Base-by-base conservation (phyloP, 116 monocot genomes). In the Dioscorea cayenensis region DNA sequence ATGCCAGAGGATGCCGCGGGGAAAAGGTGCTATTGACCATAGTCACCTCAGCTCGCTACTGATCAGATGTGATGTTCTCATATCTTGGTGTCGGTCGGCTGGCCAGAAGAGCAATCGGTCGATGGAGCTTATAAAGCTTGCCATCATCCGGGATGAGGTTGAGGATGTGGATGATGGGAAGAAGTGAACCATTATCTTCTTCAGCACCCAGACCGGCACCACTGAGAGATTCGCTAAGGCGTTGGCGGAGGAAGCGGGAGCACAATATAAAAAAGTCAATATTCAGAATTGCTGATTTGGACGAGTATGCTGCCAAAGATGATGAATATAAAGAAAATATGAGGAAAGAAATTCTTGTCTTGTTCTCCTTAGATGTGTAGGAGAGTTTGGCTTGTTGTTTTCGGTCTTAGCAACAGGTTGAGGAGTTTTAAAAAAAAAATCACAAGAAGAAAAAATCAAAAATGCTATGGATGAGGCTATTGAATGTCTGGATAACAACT, bases 221-320 rank as follows among this genome's bases (percentile, higher is more conserved):
- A 91, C 94, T 4, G 94, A 95, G 77, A 91, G 94, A 7, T 95
- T 95, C 73, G 91, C 94, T 14, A 95, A 95, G 91, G 83, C 79
- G 16, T 64, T 84, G 3, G 76, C 36, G 14, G 92, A 96, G 72
- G 96, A 96, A 73, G 96, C 96, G 14, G 84, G 73, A 69, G 85
- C 86, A 0, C 72, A 88, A 66, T 92, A 96, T 63, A 92, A 96
- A 13, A 96, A 92, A 29, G 90, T n/a, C 85, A 3, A 38, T 29
- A 14, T 96, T 96, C 65, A 96, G 81, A 83, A 78, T 90, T 14
- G 82, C 6, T 51, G 51, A 23, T 1, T 84, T 92, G 95, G 95
- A 95, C 73, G 95, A 92, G 64, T 92, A 95, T 71, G 95, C 92
- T 1, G 82, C 78, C 60, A 90, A 92, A 71, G 95, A 92, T 51